Base-by-base conservation (phyloP, 192 early-diverging fungal genomes). In the Rhizophagus sp. region DNA sequence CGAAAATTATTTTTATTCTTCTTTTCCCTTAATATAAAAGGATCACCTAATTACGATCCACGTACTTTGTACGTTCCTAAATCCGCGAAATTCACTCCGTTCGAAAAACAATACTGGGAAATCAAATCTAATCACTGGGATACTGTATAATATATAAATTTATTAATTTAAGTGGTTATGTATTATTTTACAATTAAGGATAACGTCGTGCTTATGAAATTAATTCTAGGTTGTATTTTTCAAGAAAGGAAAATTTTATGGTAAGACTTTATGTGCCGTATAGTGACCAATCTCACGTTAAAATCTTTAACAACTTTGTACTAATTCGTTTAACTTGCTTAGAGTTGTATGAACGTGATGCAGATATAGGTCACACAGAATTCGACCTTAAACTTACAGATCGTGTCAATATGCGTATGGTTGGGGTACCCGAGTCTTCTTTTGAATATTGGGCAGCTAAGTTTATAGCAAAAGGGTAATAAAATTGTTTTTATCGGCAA, bases 71-170 rank as follows among this genome's bases (percentile, higher is more conserved):
- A 86, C 67, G 92, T 99, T 39, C 97, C 98, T 0, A 41, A 72
- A 27, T 78, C 79, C 15, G 95, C 96, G 4, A 85, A 89, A 9
- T 98, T 99, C 73, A 96, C 97, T 24, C 90, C 95, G 12, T 99
- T 99, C 84, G 98, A 99, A 88, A 88, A 91, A 61, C 98, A 99
- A 86, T 99, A 95, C 84, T 99, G 98, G 98, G 95, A 98, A 86
- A 97, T 99, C 83, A 99, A 99, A 84, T 84, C 85, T 77, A 88
- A 93, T 78, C 91, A 96, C 73, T 99, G 96, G 93, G 96, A 98
- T 82, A 94, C 94, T 0, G 93, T 96, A 81, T 67, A 80, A 49
- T 27, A 25, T 63, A 15, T 25, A 19, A n/a, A 19, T 62, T 17
- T 69, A 1, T 0, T 22, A 4, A 57, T 33, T 7, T 30, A 27